phyloP scores from a whole-genome alignment of 2,329 filamentous ascomycete genomes.

The Colletotrichum filicis region DNA sequence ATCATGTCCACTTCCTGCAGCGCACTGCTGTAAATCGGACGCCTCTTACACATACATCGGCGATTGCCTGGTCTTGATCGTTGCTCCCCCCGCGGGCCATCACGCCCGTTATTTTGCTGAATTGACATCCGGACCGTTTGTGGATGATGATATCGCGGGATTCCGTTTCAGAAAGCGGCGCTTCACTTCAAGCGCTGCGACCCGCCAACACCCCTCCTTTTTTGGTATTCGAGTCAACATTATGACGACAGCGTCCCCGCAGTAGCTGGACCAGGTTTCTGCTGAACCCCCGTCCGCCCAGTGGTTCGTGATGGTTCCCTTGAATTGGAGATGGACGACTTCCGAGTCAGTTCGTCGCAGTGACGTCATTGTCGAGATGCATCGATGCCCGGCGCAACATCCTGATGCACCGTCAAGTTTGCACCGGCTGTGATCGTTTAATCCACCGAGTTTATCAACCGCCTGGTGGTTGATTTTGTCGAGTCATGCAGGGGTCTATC shows the following conservation, averaged over 20 bases:
- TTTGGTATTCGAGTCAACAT: not conserved
- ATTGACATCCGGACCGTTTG: conserved; percentile 8
- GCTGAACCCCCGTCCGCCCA: conserved; percentile 20
- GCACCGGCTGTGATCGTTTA: not conserved
- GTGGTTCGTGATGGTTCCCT: conserved; percentile 32
- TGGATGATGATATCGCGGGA: conserved; percentile 9
- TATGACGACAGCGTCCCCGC: conserved; percentile 33
- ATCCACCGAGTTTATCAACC: conserved; percentile 3
- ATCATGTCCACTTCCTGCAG: conserved; percentile 16
- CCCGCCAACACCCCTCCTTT: conserved; percentile 15
- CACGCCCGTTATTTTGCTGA: not conserved
- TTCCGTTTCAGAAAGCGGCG: conserved; percentile 27
- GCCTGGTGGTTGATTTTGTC: not conserved
- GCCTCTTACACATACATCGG: conserved; percentile 21
- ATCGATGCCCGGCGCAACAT: conserved; percentile 14
- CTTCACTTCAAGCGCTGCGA: conserved; percentile 15
- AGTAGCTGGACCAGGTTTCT: conserved; percentile 22
- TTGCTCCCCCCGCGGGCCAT: not conserved
- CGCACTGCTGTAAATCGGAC: not conserved
- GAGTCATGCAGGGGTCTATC: conserved; percentile 20
- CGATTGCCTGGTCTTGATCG: not conserved
- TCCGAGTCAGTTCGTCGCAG: conserved; percentile 18
- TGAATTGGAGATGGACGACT: not conserved
- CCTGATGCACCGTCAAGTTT: conserved; percentile 14
- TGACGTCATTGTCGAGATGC: conserved; percentile 27